phyloP scores from a whole-genome alignment of 2,329 filamentous ascomycete species.

The Aspergillus sp. region DNA sequence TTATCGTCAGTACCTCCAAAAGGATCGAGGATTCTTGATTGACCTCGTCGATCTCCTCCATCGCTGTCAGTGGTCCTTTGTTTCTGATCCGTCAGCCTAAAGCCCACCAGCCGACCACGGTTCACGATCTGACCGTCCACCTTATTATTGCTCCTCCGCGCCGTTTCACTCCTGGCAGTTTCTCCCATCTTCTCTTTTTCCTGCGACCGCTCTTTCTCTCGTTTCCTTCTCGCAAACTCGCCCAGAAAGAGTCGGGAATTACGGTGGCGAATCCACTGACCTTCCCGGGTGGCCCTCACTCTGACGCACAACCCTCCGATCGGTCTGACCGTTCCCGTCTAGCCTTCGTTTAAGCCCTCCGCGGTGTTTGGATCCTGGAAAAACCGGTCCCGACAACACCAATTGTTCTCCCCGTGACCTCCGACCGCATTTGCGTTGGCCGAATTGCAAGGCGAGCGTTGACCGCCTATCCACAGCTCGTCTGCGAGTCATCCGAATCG shows the following conservation, averaged over 20 bases:
- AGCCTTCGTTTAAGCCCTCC: constrained; percentile 3
- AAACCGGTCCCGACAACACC: background rate
- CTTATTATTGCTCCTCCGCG: background rate
- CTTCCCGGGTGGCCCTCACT: too few relatives aligned
- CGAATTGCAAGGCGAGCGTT: constrained; percentile 4
- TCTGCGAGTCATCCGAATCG: constrained; percentile 7
- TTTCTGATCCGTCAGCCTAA: background rate
- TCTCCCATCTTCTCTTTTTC: background rate
- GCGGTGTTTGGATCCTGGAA: background rate
- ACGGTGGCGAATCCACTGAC: constrained; percentile 4
- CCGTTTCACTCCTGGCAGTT: background rate
- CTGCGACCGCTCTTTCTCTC: background rate
- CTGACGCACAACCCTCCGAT: constrained; percentile 3
- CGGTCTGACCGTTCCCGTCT: constrained; percentile 8
- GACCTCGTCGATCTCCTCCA: background rate
- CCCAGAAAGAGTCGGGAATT: too few relatives aligned
- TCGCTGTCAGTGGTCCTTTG: background rate
- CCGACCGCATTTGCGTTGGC: background rate
- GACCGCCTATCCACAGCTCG: constrained; percentile 17
- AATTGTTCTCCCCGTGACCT: background rate
- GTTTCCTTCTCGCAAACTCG: background rate
- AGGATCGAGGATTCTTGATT: too few relatives aligned
- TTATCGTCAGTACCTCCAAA: too few relatives aligned
- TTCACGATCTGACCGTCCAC: constrained; percentile 1
- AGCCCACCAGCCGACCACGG: background rate